phyloP scores from a whole-genome alignment of 2,329 filamentous ascomycete species.

The Botrytis sinoallii region DNA sequence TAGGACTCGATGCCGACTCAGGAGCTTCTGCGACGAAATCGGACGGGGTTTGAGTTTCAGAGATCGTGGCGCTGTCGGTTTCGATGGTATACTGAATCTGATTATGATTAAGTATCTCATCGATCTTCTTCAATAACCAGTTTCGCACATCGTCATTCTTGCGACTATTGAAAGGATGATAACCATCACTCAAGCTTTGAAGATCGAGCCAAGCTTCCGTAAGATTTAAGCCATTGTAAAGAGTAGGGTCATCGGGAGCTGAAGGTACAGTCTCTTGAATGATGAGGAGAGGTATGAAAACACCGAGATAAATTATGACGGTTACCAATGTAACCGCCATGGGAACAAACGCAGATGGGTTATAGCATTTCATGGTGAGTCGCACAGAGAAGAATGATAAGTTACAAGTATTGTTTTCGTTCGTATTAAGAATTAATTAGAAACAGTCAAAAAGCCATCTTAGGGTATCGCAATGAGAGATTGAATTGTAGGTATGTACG shows the following conservation, averaged over 20 bases:
- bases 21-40: neutral
- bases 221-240: slow-evolving; percentile 68
- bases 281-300: slow-evolving; percentile 69
- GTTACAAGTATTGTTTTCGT: neutral
- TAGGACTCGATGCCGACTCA: neutral
- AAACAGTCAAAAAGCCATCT: slow-evolving; percentile 6
- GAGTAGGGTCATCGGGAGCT: slow-evolving; percentile 53
- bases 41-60: neutral
- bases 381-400: neutral
- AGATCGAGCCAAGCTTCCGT: slow-evolving; percentile 86
- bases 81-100: slow-evolving; percentile 48
- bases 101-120: slow-evolving; percentile 65
- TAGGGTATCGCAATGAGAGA: neutral
- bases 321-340: slow-evolving; percentile 79
- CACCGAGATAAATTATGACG: slow-evolving; percentile 70
- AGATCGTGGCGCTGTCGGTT: slow-evolving; percentile 19
- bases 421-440: neutral
- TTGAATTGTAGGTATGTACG: neutral
- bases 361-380: slow-evolving; percentile 38
- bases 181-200: slow-evolving; percentile 67
- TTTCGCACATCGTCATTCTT: slow-evolving; percentile 76
- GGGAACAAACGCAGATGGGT: slow-evolving; percentile 74
- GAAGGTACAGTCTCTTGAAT: slow-evolving; percentile 74
- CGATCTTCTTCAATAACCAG: slow-evolving; percentile 70
- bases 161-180: slow-evolving; percentile 86